Conservation (phyloP, 2,329 filamentous ascomycete species). For the Sporothrix inflata region DNA sequence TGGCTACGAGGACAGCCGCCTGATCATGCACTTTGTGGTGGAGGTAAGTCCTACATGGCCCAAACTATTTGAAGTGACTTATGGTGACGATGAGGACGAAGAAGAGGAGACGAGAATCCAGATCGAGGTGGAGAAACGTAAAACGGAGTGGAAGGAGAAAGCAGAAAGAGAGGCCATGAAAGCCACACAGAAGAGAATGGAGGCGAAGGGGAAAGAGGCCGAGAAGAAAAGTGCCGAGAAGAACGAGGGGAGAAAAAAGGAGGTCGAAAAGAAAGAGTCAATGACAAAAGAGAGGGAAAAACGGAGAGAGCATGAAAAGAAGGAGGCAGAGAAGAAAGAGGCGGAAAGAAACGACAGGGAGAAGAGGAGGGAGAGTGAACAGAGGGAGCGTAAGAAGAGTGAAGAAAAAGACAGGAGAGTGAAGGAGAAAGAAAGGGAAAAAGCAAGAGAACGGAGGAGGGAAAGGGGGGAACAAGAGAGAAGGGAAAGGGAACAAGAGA, state of each 20-base stretch:
- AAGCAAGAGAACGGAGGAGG: not conserved
- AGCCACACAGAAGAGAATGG: not conserved
- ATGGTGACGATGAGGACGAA: not conserved
- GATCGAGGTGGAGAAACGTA: not conserved
- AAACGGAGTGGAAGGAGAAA: not conserved
- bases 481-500: not conserved
- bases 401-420: not conserved
- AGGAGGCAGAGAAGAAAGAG: not conserved
- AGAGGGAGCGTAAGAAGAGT: not conserved
- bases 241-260: too few relatives aligned
- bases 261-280: not conserved
- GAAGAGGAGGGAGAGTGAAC: not conserved
- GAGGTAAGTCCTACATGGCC: not conserved
- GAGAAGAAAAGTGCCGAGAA: not conserved
- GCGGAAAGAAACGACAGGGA: not conserved
- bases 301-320: not conserved
- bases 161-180: not conserved
- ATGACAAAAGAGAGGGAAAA: not conserved
- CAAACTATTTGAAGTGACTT: constrained; percentile 8
- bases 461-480: not conserved
- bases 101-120: not conserved
- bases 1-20: not conserved
- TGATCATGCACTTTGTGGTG: constrained; percentile 7
- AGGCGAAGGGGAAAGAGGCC: not conserved
- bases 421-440: not conserved